Percentiles rank a stretch among this genome's conserved stretches.
phyloP scores from a whole-genome alignment of 1,284 basidiomycete genomes.

The Malassezia brasiliensis region DNA sequence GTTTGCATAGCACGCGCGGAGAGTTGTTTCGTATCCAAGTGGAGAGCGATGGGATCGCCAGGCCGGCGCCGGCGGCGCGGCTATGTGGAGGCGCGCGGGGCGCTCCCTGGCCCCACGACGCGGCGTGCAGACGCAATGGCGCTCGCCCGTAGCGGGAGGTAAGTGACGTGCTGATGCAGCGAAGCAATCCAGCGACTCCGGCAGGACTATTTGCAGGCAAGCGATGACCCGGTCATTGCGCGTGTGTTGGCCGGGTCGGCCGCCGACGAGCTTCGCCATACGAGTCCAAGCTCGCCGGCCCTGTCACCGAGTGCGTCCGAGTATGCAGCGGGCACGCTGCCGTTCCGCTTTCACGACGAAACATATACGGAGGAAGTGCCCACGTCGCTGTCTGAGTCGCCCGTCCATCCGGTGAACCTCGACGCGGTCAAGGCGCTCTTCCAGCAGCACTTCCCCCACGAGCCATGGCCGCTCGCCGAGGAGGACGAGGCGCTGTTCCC shows the following conservation, averaged over 20 bases:
- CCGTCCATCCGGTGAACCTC: not conserved
- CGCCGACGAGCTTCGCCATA: not conserved
- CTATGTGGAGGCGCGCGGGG: too few species aligned
- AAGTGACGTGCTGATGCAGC: not conserved
- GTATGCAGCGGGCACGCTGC: not conserved
- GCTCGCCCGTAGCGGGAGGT: not conserved
- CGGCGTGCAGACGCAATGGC: not conserved
- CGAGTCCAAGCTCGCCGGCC: not conserved
- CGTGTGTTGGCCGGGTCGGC: not conserved
- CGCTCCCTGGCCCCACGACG: too few species aligned
- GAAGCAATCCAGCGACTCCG: not conserved
- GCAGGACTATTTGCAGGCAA: not conserved
- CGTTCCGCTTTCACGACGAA: not conserved
- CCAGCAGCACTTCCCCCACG: conserved; percentile 6
- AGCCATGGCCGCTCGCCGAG: not conserved
- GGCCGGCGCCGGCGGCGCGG: too few species aligned
- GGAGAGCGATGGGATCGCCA: too few species aligned
- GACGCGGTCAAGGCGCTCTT: not conserved
- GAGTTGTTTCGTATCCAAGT: too few species aligned
- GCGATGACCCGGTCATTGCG: conserved; percentile 5
- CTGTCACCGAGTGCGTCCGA: not conserved
- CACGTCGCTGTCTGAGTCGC: not conserved
- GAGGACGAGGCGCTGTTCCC: not conserved
- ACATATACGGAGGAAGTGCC: not conserved
- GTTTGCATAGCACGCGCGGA: too few species aligned